Conservation (phyloP, 192 early-diverging fungal species). For the Thoreauomyces humboldtii region DNA sequence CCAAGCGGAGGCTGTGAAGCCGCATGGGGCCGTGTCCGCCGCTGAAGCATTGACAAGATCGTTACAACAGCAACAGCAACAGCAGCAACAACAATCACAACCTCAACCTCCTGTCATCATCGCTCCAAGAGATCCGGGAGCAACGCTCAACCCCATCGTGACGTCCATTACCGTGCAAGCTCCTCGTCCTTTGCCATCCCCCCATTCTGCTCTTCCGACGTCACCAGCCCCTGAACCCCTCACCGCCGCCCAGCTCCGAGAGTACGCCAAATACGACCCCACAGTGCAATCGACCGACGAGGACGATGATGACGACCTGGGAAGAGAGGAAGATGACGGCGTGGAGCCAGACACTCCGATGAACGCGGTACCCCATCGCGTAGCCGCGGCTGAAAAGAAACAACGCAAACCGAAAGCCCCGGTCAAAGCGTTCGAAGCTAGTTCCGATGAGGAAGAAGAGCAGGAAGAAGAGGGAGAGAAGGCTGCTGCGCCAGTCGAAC, state of each 20-base stretch:
- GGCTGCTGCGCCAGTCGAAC: conserved; percentile 3
- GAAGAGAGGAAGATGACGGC: not conserved
- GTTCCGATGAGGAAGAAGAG: conserved; percentile 21
- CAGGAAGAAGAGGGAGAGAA: conserved; percentile 18
- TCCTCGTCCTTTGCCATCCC: not conserved
- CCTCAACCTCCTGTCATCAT: not conserved
- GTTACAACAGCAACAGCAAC: conserved; percentile 1
- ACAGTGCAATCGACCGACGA: too few species aligned
- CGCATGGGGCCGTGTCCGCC: conserved; percentile 26
- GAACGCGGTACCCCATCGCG: conserved; percentile 1
- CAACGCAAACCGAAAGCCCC: not conserved
- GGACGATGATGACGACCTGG: not conserved
- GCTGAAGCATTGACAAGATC: conserved; percentile 8
- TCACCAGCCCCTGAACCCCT: not conserved
- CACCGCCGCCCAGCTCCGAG: conserved; percentile 5
- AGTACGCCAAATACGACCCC: conserved; percentile 17
- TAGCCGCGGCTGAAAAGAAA: not conserved
- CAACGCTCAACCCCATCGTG: conserved; percentile 6
- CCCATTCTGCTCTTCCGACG: conserved; percentile 1
- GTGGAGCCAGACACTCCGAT: conserved; percentile 5
- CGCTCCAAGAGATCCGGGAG: not conserved
- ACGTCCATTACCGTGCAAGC: conserved; percentile 27
- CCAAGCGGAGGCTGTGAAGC: conserved; percentile 7
- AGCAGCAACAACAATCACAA: not conserved
- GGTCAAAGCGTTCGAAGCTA: conserved; percentile 11